Conservation (phyloP, 305 asterid genomes). For the Coffea humblotiana region DNA sequence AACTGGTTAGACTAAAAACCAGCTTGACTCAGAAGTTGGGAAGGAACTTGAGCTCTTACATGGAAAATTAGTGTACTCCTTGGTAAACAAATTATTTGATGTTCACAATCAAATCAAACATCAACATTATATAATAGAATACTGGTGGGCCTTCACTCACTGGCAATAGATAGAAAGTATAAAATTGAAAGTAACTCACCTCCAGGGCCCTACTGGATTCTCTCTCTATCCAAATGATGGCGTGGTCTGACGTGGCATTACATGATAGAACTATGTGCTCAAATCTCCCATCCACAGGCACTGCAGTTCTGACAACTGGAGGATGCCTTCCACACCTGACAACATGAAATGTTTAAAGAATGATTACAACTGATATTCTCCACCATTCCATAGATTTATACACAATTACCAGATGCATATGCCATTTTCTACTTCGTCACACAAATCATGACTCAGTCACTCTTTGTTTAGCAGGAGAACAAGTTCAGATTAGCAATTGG, state of each 20-base stretch:
- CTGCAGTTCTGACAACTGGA: conserved; percentile 87
- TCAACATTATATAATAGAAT: neutral
- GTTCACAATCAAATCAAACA: too few species aligned
- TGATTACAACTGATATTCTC: neutral
- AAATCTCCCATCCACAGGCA: conserved; percentile 94
- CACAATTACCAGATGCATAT: neutral
- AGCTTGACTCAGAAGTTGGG: neutral
- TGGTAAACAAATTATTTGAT: neutral
- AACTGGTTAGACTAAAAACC: neutral
- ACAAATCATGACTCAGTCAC: neutral
- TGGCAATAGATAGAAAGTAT: neutral
- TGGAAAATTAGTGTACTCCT: too few species aligned
- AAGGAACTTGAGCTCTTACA: neutral
- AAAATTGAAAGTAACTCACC: conserved; percentile 43
- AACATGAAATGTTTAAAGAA: neutral
- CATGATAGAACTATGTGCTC: conserved; percentile 91
- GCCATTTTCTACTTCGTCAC: conserved; percentile 1
- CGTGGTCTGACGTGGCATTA: conserved; percentile 87
- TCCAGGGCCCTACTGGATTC: conserved; percentile 73
- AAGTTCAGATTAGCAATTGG: neutral
- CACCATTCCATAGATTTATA: neutral
- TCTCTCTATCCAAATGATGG: conserved; percentile 79
- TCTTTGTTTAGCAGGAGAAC: neutral
- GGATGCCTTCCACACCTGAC: conserved; percentile 79
- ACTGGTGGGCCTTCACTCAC: conserved; percentile 1